phyloP scores from a whole-genome alignment of 352 stramenopile species.

The Elongisporangium anandrum region DNA sequence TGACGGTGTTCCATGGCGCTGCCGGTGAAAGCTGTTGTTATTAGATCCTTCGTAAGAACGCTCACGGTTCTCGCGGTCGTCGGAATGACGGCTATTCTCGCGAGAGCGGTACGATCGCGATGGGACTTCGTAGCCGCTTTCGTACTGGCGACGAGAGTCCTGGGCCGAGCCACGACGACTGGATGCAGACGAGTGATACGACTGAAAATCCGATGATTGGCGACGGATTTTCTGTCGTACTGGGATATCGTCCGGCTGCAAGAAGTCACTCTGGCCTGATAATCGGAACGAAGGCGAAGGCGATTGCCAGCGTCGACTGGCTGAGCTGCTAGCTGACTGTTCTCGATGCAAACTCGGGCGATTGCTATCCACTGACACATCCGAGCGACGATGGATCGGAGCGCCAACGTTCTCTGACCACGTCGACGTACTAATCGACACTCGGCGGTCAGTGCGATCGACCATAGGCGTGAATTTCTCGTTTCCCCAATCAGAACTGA shows the following conservation, averaged over 20 bases:
- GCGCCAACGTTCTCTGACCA: conserved; percentile 16
- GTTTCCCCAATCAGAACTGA: conserved; percentile 35
- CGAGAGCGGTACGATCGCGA: neutral
- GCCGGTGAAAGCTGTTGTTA: neutral
- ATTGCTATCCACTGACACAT: conserved; percentile 17
- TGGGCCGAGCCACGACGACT: neutral
- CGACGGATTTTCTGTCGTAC: neutral
- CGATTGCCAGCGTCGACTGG: neutral
- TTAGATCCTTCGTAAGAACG: neutral
- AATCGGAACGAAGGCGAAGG: neutral
- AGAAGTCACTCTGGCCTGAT: neutral
- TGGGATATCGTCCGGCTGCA: neutral
- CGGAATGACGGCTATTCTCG: neutral
- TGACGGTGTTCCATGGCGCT: neutral
- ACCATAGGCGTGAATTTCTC: conserved; percentile 8
- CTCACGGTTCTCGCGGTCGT: neutral
- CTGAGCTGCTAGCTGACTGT: conserved; percentile 1
- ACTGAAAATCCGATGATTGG: neutral
- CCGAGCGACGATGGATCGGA: conserved; percentile 21
- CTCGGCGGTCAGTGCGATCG: neutral
- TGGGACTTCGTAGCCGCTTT: neutral
- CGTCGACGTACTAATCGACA: conserved; percentile 1
- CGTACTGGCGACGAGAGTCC: neutral
- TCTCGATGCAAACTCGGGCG: conserved; percentile 2
- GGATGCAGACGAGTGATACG: neutral